Evolutionary conservation across 1,284 basidiomycete species (phyloP).

Genomic region (Rhodotorula sp.): DNA sequence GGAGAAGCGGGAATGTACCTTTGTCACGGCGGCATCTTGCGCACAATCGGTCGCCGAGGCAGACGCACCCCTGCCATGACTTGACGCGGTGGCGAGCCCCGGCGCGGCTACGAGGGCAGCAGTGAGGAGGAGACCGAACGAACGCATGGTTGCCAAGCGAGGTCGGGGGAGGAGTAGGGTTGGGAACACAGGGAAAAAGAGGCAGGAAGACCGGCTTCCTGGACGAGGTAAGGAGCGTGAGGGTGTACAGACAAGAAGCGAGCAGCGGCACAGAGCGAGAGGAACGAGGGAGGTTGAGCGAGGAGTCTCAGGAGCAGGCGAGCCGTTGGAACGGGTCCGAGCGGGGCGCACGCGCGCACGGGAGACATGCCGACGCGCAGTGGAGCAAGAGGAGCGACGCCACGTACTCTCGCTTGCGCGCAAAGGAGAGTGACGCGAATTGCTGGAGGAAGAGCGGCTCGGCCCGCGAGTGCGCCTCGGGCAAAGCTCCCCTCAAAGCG

Average conservation of each 20-base stretch:
- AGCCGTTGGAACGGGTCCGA: no score
- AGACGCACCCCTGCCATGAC: background rate
- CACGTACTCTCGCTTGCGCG: no score
- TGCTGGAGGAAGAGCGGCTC: no score
- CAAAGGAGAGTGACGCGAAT: no score
- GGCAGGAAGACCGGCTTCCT: conserved; percentile 7
- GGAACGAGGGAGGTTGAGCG: background rate
- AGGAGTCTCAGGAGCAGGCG: no score
- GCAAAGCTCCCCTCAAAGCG: no score
- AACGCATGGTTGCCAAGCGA: background rate
- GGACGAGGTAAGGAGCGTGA: background rate
- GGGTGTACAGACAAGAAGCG: background rate
- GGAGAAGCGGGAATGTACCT: background rate
- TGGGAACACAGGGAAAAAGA: background rate
- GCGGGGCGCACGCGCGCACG: no score
- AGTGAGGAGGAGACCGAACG: background rate
- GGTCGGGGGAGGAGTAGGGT: background rate
- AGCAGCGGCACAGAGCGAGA: background rate
- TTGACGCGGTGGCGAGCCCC: background rate
- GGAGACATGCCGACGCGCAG: no score
- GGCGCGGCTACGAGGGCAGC: background rate
- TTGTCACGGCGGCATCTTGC: background rate
- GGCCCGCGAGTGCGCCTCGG: no score
- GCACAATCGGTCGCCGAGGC: background rate
- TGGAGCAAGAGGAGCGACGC: no score